Percentiles rank a stretch among this genome's conserved stretches.
Conservation (phyloP, 805 yeast genomes). For the Candida coleopterorum region DNA sequence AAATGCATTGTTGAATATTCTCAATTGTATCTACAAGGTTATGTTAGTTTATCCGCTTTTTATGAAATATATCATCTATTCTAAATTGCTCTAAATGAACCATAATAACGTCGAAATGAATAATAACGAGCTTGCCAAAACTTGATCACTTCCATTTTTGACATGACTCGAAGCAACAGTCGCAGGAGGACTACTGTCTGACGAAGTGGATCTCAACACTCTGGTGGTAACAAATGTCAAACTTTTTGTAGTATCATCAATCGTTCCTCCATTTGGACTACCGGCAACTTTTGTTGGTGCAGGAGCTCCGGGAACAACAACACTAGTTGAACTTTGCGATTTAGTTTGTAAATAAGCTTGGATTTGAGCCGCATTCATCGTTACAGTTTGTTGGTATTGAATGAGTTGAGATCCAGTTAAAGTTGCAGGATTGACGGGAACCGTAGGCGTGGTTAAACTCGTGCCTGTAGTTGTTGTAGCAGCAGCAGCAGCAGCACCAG, state of each 20-base stretch:
- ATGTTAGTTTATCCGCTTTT: too few relatives aligned
- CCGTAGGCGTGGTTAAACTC: slow-evolving; percentile 7
- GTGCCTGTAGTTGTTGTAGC: slow-evolving; percentile 12
- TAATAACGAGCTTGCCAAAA: neutral
- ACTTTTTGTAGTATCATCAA: slow-evolving; percentile 20
- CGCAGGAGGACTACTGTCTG: neutral
- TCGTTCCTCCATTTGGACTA: slow-evolving; percentile 11
- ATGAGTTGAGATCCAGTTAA: slow-evolving; percentile 10
- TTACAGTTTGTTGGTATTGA: slow-evolving; percentile 8
- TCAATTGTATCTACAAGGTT: too few relatives aligned
- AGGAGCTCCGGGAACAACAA: slow-evolving; percentile 11
- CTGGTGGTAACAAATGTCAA: slow-evolving; percentile 30
- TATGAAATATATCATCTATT: too few relatives aligned
- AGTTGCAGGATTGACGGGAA: slow-evolving; percentile 11
- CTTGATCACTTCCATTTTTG: neutral
- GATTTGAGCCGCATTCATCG: slow-evolving; percentile 13
- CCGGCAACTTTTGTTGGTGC: slow-evolving; percentile 8
- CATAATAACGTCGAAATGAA: slow-evolving; percentile 1
- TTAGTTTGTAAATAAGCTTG: slow-evolving; percentile 7
- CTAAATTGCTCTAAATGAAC: too few relatives aligned
- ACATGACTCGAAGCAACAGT: slow-evolving; percentile 1
- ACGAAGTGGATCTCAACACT: slow-evolving; percentile 17
- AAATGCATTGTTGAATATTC: too few relatives aligned
- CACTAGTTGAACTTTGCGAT: slow-evolving; percentile 3
- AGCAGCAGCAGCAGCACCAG: slow-evolving; percentile 4